Percentiles rank a stretch among this genome's conserved stretches.
These are phyloP conservation scores for Rhizopogon vesiculosus DNA, from an alignment of 768 basidiomycete species.

Conservation along the genomic window DNA sequence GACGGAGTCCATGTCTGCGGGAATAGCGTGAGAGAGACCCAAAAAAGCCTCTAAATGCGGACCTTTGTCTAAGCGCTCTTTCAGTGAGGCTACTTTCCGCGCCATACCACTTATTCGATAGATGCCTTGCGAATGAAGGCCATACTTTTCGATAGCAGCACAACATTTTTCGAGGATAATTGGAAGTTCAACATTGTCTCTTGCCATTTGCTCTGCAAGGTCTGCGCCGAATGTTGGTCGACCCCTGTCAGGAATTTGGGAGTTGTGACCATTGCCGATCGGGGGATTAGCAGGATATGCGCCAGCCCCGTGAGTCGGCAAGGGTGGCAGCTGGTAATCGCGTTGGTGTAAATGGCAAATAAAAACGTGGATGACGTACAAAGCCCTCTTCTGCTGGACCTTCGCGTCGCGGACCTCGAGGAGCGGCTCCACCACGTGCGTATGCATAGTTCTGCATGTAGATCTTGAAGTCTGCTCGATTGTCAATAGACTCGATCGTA, in stretches of 20 bases:
- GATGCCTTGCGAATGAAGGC: constrained; percentile 80
- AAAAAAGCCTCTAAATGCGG: constrained; percentile 6
- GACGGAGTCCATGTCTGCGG: constrained; percentile 75
- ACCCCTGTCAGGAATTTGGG: constrained; percentile 48
- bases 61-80: constrained; percentile 86
- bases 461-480: constrained; percentile 88
- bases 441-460: constrained; percentile 99
- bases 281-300: constrained; percentile 20
- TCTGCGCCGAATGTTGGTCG: constrained; percentile 91
- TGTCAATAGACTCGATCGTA: constrained; percentile 89
- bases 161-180: constrained; percentile 85
- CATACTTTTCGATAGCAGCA: constrained; percentile 87
- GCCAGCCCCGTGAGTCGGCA: constrained; percentile 39
- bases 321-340: constrained; percentile 50
- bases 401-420: constrained; percentile 78
- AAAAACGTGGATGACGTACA: constrained; percentile 49
- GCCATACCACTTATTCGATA: constrained; percentile 92
- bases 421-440: constrained; percentile 60
- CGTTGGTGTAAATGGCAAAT: background rate
- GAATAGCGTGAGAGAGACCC: background rate
- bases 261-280: constrained; percentile 22
- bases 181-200: constrained; percentile 90
- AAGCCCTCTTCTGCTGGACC: constrained; percentile 91
- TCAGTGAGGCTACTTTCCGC: constrained; percentile 79
- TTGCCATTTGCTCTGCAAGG: constrained; percentile 87